A percentile compares a stretch with the other conserved stretches of the same genome.
Conservation (phyloP, 1,284 basidiomycete genomes). For the Apiotrichum brassicae region DNA sequence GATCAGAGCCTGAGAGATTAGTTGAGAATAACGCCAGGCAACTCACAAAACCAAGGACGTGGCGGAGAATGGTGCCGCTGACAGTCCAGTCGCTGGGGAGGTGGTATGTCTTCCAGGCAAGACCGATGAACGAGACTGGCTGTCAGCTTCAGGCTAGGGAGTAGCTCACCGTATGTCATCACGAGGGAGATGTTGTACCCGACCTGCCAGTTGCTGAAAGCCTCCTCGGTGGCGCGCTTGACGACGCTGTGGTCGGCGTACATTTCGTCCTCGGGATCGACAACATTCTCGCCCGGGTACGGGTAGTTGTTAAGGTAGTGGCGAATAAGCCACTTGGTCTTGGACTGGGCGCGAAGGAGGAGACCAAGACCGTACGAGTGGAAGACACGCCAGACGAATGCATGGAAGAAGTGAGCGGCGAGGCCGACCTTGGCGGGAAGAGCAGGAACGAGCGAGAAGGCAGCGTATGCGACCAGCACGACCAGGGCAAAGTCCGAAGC, state of each 20-base stretch:
- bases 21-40: background rate
- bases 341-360: slow-evolving; percentile 74
- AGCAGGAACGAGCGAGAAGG: slow-evolving; percentile 49
- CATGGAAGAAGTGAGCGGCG: slow-evolving; percentile 69
- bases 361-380: slow-evolving; percentile 84
- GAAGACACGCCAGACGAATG: slow-evolving; percentile 77
- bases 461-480: slow-evolving; percentile 56
- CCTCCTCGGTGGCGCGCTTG: slow-evolving; percentile 73
- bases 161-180: slow-evolving; percentile 79
- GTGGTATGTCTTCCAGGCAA: slow-evolving; percentile 82
- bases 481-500: slow-evolving; percentile 63
- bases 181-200: slow-evolving; percentile 87
- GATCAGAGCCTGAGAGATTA: slow-evolving; percentile 55
- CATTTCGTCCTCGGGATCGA: slow-evolving; percentile 40
- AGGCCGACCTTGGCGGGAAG: slow-evolving; percentile 48
- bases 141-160: slow-evolving; percentile 11
- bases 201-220: slow-evolving; percentile 90
- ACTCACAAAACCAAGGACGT: slow-evolving; percentile 65
- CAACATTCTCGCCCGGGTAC: slow-evolving; percentile 52
- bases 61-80: slow-evolving; percentile 80
- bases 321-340: slow-evolving; percentile 80
- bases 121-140: slow-evolving; percentile 67
- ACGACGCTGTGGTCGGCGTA: slow-evolving; percentile 51
- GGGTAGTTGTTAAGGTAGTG: slow-evolving; percentile 91
- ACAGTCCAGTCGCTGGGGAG: slow-evolving; percentile 77